These are phyloP conservation scores for Lunularia cruciata DNA, from an alignment of 225 moss, liverwort and hornwort genomes.

Conservation along the genomic window DNA sequence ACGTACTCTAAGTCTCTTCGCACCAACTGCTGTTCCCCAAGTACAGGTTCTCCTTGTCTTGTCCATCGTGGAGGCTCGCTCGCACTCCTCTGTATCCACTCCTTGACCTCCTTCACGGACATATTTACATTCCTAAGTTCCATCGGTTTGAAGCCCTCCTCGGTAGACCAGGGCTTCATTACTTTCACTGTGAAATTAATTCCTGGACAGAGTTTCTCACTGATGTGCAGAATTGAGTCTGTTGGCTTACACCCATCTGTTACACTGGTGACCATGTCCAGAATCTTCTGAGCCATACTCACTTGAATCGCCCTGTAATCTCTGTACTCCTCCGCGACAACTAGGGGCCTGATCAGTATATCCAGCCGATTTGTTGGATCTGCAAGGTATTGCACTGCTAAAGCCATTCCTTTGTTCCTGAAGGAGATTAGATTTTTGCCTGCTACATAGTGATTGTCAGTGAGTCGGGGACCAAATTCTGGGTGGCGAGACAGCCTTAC, in stretches of 20 bases:
- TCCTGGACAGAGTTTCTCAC: conserved; percentile 29
- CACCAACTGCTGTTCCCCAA: not conserved
- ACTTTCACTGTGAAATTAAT: conserved; percentile 2
- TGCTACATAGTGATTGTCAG: conserved; percentile 9
- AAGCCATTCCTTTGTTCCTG: conserved; percentile 26
- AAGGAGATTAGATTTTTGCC: conserved; percentile 16
- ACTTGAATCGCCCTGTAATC: conserved; percentile 16
- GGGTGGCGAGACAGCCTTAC: conserved; percentile 25
- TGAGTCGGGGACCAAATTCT: conserved; percentile 9
- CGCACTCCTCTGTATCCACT: conserved; percentile 6
- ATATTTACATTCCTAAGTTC: not conserved
- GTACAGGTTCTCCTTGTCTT: not conserved
- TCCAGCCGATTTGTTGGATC: conserved; percentile 23
- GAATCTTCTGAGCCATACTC: conserved; percentile 15
- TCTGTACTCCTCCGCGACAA: not conserved
- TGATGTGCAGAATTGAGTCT: not conserved
- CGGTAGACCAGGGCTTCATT: conserved; percentile 22
- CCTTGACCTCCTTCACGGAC: conserved; percentile 11
- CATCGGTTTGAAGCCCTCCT: conserved; percentile 10
- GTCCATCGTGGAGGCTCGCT: not conserved
- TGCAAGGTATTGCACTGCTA: conserved; percentile 17
- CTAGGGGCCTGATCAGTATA: conserved; percentile 19
- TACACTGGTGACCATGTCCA: not conserved
- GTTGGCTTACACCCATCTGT: not conserved
- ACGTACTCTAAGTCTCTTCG: not conserved